Evolutionary conservation across 257 asterid species (phyloP), one percentile per base, ranked within the genome.

Genomic region (Gentiana straminea): DNA sequence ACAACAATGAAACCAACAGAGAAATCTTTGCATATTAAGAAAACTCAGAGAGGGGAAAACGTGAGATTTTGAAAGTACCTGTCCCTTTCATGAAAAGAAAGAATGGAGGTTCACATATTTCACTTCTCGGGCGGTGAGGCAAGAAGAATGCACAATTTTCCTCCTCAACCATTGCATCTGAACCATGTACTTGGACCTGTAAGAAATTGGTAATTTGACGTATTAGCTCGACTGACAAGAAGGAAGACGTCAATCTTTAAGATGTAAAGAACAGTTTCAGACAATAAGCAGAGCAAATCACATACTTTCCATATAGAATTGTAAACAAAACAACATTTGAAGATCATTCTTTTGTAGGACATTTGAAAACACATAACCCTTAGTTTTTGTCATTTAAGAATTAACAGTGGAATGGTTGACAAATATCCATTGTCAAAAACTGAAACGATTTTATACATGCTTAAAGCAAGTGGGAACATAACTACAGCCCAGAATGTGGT

Each of bases 71-170:
- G 6, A 5, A 49, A 58, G 67, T 70, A 89, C 97, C 98, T 63
- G 98, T 87, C 74, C 98, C 98, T 70, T 91, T 91, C 98, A 91
- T 91, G 86, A 91, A 91, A 50, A 91, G 84, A 61, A 91, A 87
- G 68, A 91, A 72, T 1, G 94, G 98, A 35, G 87, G 88, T 67
- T 78, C 86, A 4, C 87, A 76, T 61, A 91, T 88, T 69, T 83
- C 98, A 59, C 82, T 79, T 67, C 94, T 87, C 35, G 96, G 96
- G 41, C 79, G 79, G 61, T 91, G 97, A 9, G 96, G 97, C 49
- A 91, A 76, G 81, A 91, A 87, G 86, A 91, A 91, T 51, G 83
- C 94, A 54, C 98, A 91, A 52, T 79, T 84, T 33, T 91, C 96
- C 64, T 87, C 95, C 43, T 91, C 95, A 61, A 87, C 98, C 98